phyloP scores from a whole-genome alignment of 1,139 yeast genomes.

The Pichia sp. region DNA sequence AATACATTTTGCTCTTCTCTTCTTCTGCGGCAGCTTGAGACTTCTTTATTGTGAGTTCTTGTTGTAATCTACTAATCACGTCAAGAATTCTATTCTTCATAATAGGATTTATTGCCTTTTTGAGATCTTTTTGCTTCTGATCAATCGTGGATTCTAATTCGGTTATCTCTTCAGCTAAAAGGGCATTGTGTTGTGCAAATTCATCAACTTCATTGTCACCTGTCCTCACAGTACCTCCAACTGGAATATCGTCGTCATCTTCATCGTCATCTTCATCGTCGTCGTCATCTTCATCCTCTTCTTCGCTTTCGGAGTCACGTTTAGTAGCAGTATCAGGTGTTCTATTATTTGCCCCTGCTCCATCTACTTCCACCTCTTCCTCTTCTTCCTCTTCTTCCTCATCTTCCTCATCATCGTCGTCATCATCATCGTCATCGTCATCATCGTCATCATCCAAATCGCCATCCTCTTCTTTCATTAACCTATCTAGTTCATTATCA shows the following conservation, averaged over 20 bases:
- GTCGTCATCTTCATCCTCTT: constrained; percentile 33
- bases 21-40: constrained; percentile 49
- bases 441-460: constrained; percentile 21
- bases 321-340: constrained; percentile 21
- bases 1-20: constrained; percentile 22
- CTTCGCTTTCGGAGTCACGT: constrained; percentile 28
- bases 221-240: constrained; percentile 39
- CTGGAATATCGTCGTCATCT: constrained; percentile 47
- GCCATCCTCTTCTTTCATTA: constrained; percentile 27
- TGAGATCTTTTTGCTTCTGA: constrained; percentile 69
- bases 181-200: constrained; percentile 63
- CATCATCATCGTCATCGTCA: constrained; percentile 26
- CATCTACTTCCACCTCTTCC: constrained; percentile 26
- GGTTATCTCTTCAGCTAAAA: constrained; percentile 76
- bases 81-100: constrained; percentile 84
- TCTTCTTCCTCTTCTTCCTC: constrained; percentile 33
- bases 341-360: constrained; percentile 28
- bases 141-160: constrained; percentile 80
- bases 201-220: constrained; percentile 34
- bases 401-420: constrained; percentile 31
- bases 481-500: constrained; percentile 30
- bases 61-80: constrained; percentile 71
- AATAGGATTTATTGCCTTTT: constrained; percentile 79
- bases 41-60: constrained; percentile 78
- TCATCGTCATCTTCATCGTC: constrained; percentile 37